A percentile compares a stretch with the other conserved stretches of the same genome.
Evolutionary conservation across 352 stramenopile genomes (phyloP).

Genomic region (Phytopythium oedochilum): DNA sequence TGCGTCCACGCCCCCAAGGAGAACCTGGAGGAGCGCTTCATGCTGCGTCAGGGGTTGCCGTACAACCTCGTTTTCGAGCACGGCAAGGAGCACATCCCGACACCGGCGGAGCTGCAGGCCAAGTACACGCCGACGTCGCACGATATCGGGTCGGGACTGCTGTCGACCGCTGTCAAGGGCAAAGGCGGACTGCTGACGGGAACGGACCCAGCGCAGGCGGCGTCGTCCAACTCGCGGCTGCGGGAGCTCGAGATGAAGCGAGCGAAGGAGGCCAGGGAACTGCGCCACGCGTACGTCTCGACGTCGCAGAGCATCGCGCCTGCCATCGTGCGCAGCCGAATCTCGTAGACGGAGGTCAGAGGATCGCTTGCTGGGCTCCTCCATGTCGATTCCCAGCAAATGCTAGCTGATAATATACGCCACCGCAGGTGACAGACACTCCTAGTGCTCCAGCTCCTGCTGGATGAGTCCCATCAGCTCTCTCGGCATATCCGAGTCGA

Average conservation of each 20-base stretch:
- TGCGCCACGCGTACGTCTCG: slow-evolving; percentile 46
- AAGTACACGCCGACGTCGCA: slow-evolving; percentile 58
- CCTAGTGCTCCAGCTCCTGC: slow-evolving; percentile 12
- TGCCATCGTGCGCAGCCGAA: slow-evolving; percentile 10
- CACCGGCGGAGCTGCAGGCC: slow-evolving; percentile 25
- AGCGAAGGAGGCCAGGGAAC: slow-evolving; percentile 25
- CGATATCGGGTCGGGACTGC: slow-evolving; percentile 39
- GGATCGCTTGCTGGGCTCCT: too few species aligned
- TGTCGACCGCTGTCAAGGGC: slow-evolving; percentile 2
- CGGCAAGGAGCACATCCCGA: slow-evolving; percentile 38
- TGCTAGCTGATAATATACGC: not conserved
- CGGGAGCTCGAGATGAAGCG: slow-evolving; percentile 37
- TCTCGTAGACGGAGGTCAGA: not conserved
- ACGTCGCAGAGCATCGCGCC: slow-evolving; percentile 50
- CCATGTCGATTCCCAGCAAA: not conserved
- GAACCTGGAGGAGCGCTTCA: slow-evolving; percentile 39
- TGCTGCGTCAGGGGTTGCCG: slow-evolving; percentile 49
- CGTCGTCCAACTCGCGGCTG: not conserved
- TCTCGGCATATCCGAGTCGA: slow-evolving; percentile 23
- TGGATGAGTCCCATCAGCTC: slow-evolving; percentile 24
- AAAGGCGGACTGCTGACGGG: slow-evolving; percentile 1
- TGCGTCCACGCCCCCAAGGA: slow-evolving; percentile 39
- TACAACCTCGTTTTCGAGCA: slow-evolving; percentile 80
- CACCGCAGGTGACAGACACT: not conserved
- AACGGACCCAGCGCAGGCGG: not conserved